phyloP scores from a whole-genome alignment of 1,284 basidiomycete species.

The Cutaneotrichosporon mucoides region DNA sequence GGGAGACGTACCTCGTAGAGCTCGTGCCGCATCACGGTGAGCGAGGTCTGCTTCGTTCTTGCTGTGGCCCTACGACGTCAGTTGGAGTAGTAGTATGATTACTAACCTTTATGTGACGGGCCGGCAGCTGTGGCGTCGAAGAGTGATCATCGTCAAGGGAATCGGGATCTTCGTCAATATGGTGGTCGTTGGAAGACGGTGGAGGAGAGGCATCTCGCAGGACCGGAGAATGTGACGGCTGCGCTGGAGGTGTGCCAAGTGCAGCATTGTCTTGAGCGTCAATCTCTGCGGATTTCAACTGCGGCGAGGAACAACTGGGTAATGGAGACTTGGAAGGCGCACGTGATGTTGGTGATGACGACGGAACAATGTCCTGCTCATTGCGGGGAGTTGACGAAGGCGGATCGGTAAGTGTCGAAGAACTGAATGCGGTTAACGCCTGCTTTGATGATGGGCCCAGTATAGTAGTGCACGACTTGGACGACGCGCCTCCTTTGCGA shows the following conservation, averaged over 20 bases:
- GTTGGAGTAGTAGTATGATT: neutral
- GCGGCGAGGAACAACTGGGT: neutral
- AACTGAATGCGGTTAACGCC: neutral
- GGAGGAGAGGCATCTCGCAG: neutral
- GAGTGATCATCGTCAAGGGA: neutral
- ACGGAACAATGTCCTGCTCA: no score
- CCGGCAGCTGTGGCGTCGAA: no score
- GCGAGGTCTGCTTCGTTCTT: constrained; percentile 29
- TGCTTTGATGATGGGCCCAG: neutral
- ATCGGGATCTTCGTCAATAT: no score
- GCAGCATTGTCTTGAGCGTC: neutral
- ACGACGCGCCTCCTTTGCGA: neutral
- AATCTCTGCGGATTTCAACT: neutral
- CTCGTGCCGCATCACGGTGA: constrained; percentile 31
- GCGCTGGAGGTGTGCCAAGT: neutral
- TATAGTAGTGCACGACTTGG: no score
- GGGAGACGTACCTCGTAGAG: constrained; percentile 20
- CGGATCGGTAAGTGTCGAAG: neutral
- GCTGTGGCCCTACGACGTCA: constrained; percentile 24
- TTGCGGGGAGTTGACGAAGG: neutral
- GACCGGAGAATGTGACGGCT: no score
- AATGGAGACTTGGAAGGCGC: no score
- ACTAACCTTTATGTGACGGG: neutral
- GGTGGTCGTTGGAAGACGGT: neutral
- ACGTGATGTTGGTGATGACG: no score